Evolutionary conservation across 2,329 filamentous ascomycete species (phyloP), one percentile per base, ranked within the genome.

Genomic region (Cladosporium austrohemisphaericum): DNA sequence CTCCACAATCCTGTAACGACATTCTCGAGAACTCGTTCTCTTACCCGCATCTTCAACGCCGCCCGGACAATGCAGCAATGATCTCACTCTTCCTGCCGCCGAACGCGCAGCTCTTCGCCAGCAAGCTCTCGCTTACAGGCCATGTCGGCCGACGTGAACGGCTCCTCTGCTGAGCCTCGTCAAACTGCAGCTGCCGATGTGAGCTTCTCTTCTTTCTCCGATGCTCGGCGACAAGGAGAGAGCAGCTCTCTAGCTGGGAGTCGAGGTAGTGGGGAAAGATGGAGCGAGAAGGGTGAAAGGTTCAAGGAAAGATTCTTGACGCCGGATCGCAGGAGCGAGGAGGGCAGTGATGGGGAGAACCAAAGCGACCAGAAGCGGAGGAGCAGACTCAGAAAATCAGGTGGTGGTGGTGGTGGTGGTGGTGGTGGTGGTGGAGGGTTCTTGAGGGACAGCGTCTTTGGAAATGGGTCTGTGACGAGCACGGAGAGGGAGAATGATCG

Each of bases 381-480:
- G 33, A 38, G 33, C 14, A 37, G 62, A 18, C 52, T 57, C 4
- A 60, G 63, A 45, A 64, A 62, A 45, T 65, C 68, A 11, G 44
- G 33, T 26, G 16, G 18, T 14, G 43, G 44, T 31, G 41, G 41
- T 19, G 41, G 41, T n/a, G 20, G 28, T 31, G 70, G 69, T 19
- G n/a, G n/a, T n/a, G n/a, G n/a, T n/a, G n/a, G n/a, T n/a, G n/a
- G n/a, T n/a, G n/a, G n/a, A n/a, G 71, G 71, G 26, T 74, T 74
- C 43, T 43, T 65, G 35, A 55, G 64, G n/a, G 59, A 58, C 32
- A 52, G 60, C 2, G 49, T 57, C 10, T 53, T 62, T 28, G 36
- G 55, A 32, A 63, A 62, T 47, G 57, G 60, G 9, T 33, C 55
- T 18, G 18, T 32, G 8, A 38, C 36, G 33, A 38, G 28, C 14